phyloP scores from a whole-genome alignment of 148 eudicot species.

The Beta vulgaris region DNA sequence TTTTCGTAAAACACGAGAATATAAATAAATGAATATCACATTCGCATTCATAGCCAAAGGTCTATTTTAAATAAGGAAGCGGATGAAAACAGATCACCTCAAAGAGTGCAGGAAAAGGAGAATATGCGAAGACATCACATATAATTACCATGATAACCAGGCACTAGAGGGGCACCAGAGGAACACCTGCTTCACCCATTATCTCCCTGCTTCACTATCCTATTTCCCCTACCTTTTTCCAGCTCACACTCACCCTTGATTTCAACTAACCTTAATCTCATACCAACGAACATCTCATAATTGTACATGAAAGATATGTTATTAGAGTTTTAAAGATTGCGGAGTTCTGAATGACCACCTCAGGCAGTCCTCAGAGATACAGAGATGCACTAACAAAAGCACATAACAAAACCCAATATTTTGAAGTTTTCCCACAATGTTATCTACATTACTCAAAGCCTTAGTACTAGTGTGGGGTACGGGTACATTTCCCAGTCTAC shows the following conservation, averaged over 20 bases:
- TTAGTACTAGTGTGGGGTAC: neutral
- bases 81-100: too few relatives aligned
- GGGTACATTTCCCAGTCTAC: neutral
- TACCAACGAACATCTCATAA: neutral
- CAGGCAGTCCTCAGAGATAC: neutral
- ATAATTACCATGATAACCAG: too few relatives aligned
- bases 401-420: neutral
- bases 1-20: too few relatives aligned
- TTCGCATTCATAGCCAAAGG: too few relatives aligned
- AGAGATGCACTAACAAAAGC: constrained; percentile 1
- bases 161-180: too few relatives aligned
- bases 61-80: too few relatives aligned
- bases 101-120: too few relatives aligned
- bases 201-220: neutral
- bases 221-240: neutral
- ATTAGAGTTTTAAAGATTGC: neutral
- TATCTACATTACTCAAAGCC: neutral
- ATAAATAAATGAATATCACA: too few relatives aligned
- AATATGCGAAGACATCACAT: too few relatives aligned
- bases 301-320: neutral
- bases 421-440: neutral
- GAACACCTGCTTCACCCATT: too few relatives aligned
- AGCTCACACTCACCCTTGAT: neutral
- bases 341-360: neutral
- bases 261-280: neutral